Evolutionary conservation across 2,329 filamentous ascomycete genomes (phyloP), one percentile per base, ranked within the genome.

Genomic region (Paecilomyces variotii): DNA sequence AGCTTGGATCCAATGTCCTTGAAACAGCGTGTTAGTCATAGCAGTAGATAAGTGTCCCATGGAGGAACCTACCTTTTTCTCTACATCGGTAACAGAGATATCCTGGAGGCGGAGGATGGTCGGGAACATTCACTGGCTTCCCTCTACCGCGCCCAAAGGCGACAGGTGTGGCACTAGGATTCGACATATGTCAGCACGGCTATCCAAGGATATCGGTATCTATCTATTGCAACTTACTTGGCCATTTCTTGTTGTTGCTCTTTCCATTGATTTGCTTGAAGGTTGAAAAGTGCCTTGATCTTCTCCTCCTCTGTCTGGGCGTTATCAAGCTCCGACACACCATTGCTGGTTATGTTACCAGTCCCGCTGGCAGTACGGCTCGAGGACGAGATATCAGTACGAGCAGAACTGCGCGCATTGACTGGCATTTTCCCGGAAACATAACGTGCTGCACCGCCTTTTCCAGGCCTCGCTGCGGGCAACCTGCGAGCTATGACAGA

Each of bases 11-110:
- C 93, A 99, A 74, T 99, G 94, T n/a, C 92, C 80, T 82, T 62
- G 7, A 45, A 59, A 52, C 34, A 45, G 35, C 58, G 57, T 58
- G 63, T 77, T 66, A 76, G 69, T 45, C 19, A 24, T 59, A 56
- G 57, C 56, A 52, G 35, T 35, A 28, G 19, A 58, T 24, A 27
- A 12, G 19, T 25, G 57, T 53, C 45, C 51, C 2, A 26, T 55
- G 24, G 34, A 54, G 45, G 30, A 34, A 63, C 67, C 62, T 72
- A 80, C 82, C 94, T 78, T 97, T 97, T 74, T 97, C 89, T 61
- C 91, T 89, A 75, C 94, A 99, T 55, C 94, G 88, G 72, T 97
- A 96, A 77, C 94, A 99, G 61, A 97, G 88, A 74, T 99, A 99
- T 56, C 92, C 92, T 56, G 89, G 88, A 0, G 94, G 94, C 2